Evolutionary conservation across 805 yeast species (phyloP), one percentile per base, ranked within the genome.

Genomic region (Kodamaea lidongshanica): DNA sequence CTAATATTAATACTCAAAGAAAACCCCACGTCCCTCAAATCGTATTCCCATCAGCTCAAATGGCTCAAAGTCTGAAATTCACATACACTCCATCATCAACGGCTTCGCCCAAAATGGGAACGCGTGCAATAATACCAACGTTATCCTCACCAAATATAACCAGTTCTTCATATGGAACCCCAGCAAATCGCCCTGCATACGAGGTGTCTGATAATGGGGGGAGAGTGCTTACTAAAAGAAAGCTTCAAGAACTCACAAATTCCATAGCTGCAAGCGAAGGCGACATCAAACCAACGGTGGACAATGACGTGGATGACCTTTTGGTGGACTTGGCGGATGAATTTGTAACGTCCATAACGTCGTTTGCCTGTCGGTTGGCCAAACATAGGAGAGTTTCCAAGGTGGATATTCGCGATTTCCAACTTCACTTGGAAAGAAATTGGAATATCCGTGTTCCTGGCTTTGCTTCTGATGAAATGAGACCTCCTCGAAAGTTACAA

Each of bases 391-490:
- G 48, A 26, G 44, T 48, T 1, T 50, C 49, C 30, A 41, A 51
- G 16, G 47, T 50, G 2, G 56, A 51, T 19, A 49, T 51, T 12
- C 41, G 52, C 7, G 56, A 51, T 22, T 47, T 51, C 23, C 56
- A 51, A 37, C 39, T 51, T 17, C 54, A 51, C 23, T 41, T 51
- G 16, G 56, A 51, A 33, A 35, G 52, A 6, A 51, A 50, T 34
- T 51, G 56, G 56, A 49, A 49, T 23, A 42, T 51, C 12, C 38
- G 52, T 2, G 37, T 51, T 6, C 56, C 56, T 3, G 55, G 54
- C 7, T 40, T 44, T 19, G 42, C 55, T 4, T 35, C 42, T 40
- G 56, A 51, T 23, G 56, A 51, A 12, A 37, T 47, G 12, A 37
- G 50, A 12, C 43, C 45, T 28, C 40, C 45, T 20, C 46, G 52